Percentiles rank a stretch among this genome's conserved stretches.
Evolutionary conservation across 116 monocot genomes (phyloP).

Genomic region (Dioscorea cayenensis): DNA sequence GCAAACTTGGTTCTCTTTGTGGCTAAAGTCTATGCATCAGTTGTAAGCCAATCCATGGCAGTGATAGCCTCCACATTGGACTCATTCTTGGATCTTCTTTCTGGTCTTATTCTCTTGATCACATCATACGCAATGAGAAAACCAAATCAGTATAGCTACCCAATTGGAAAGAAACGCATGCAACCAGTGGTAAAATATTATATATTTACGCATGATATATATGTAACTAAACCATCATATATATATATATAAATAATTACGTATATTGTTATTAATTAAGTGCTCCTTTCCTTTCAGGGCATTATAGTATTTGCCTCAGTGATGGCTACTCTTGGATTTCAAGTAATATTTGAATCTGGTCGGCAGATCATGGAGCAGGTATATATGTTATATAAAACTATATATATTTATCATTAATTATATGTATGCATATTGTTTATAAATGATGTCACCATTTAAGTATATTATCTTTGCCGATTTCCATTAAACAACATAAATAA

Average conservation of each 20-base stretch:
- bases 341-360: conserved; percentile 67
- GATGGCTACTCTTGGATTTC: conserved; percentile 93
- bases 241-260: too few relatives aligned
- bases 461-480: too few relatives aligned
- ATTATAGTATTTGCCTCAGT: conserved; percentile 86
- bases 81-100: conserved; percentile 74
- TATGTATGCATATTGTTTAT: too few relatives aligned
- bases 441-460: too few relatives aligned
- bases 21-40: conserved; percentile 54
- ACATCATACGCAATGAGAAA: conserved; percentile 72
- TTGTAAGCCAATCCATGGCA: conserved; percentile 61
- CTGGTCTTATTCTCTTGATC: conserved; percentile 78
- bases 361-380: conserved; percentile 61
- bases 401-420: too few relatives aligned
- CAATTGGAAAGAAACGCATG: conserved; percentile 83
- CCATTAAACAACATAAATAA: not conserved
- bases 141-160: conserved; percentile 66
- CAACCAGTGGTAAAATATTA: conserved; percentile 62
- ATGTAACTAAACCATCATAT: too few relatives aligned
- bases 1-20: conserved; percentile 59
- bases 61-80: conserved; percentile 84
- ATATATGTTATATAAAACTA: not conserved
- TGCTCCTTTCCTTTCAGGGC: conserved; percentile 33
- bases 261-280: not conserved
- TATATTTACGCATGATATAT: not conserved